Conservation (phyloP, 2,329 filamentous ascomycete species). For the Alternaria incomplexa region DNA sequence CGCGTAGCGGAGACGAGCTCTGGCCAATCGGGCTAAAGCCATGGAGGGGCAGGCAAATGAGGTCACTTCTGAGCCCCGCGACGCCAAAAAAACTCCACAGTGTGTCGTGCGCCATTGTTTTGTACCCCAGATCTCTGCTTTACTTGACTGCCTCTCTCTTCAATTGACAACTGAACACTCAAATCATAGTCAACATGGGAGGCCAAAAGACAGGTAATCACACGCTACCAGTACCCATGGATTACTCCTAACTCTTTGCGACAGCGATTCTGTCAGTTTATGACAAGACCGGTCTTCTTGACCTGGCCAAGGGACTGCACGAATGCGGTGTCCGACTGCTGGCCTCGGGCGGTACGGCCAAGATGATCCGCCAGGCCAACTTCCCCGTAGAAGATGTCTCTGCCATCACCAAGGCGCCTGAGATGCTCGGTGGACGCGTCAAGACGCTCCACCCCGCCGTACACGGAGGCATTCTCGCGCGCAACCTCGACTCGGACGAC, state of each 20-base stretch:
- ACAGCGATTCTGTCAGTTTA: slow-evolving; percentile 94
- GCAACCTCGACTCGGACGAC: slow-evolving; percentile 92
- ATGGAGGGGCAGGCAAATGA: slow-evolving; percentile 18
- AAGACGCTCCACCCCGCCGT: slow-evolving; percentile 98
- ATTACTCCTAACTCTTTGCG: slow-evolving; percentile 7
- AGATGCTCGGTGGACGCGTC: slow-evolving; percentile 91
- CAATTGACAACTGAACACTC: slow-evolving; percentile 19
- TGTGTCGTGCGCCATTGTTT: slow-evolving; percentile 18
- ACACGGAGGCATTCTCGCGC: slow-evolving; percentile 82
- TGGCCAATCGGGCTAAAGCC: slow-evolving; percentile 7
- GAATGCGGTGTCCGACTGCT: slow-evolving; percentile 64
- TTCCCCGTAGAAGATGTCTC: slow-evolving; percentile 98
- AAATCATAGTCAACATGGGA: slow-evolving; percentile 34
- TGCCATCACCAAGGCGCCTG: slow-evolving; percentile 90
- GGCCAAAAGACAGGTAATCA: slow-evolving; percentile 46
- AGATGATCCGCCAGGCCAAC: slow-evolving; percentile 94
- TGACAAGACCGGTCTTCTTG: slow-evolving; percentile 80
- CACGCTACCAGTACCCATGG: too few relatives aligned
- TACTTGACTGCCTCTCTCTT: slow-evolving; percentile 8
- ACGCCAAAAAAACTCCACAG: slow-evolving; percentile 26
- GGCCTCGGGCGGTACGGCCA: slow-evolving; percentile 92
- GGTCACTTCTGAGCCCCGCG: slow-evolving; percentile 12
- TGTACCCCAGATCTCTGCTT: slow-evolving; percentile 27
- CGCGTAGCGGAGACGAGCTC: slow-evolving; percentile 7
- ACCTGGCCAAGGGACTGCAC: slow-evolving; percentile 48